Evolutionary conservation across 768 basidiomycete genomes (phyloP).

Genomic region (Amanita phalloides): DNA sequence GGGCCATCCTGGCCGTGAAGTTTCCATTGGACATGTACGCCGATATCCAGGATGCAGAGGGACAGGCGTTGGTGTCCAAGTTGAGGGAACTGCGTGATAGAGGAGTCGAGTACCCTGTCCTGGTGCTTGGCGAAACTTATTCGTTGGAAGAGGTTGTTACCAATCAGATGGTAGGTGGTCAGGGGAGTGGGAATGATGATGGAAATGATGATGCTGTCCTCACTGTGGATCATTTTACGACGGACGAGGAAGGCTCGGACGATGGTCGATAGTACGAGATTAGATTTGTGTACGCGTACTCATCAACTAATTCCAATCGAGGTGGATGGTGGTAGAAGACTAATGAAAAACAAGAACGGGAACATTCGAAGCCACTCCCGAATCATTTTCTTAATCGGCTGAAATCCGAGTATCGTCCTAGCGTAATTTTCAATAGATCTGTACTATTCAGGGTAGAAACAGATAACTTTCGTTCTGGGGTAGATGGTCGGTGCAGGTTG

Average conservation of each 20-base stretch:
- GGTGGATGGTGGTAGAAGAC: too few species aligned
- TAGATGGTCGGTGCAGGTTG: too few species aligned
- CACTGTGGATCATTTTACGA: neutral
- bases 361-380: too few species aligned
- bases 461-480: too few species aligned
- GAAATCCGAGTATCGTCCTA: too few species aligned
- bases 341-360: too few species aligned
- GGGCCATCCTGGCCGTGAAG: neutral
- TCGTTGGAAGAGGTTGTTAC: neutral
- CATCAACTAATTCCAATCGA: too few species aligned
- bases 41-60: neutral
- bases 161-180: neutral
- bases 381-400: too few species aligned
- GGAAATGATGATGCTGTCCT: neutral
- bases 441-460: too few species aligned
- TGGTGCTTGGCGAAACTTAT: neutral
- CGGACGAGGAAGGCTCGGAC: neutral
- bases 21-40: constrained; percentile 1
- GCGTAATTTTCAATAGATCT: too few species aligned
- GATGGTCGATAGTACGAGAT: neutral
- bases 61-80: neutral
- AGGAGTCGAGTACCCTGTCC: constrained; percentile 1
- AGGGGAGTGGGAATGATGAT: neutral
- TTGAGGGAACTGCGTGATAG: neutral
- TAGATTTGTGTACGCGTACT: too few species aligned